phyloP scores from a whole-genome alignment of 2,329 filamentous ascomycete genomes.

The Colletotrichum navitas region DNA sequence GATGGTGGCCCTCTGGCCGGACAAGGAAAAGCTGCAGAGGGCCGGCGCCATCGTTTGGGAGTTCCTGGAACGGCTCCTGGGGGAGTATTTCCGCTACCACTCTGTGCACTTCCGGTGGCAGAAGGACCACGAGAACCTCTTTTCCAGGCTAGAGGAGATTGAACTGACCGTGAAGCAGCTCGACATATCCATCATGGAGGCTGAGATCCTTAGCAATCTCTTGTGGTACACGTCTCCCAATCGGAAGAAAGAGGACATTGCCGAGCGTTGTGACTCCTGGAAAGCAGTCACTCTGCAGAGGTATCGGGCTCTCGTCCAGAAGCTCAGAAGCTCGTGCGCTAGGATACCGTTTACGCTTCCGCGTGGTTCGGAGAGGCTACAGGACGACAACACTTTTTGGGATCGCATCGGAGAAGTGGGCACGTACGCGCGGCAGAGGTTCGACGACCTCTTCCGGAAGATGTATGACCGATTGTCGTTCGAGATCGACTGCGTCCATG shows the following conservation, averaged over 20 bases:
- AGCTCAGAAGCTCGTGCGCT: background rate
- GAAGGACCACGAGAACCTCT: background rate
- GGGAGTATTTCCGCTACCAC: conserved; percentile 1
- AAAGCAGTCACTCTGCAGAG: background rate
- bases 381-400: conserved; percentile 9
- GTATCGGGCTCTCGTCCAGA: background rate
- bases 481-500: background rate
- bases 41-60: background rate
- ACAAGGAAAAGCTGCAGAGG: background rate
- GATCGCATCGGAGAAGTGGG: background rate
- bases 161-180: background rate
- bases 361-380: background rate
- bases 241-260: background rate
- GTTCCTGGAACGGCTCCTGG: conserved; percentile 2
- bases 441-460: background rate
- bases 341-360: background rate
- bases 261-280: background rate
- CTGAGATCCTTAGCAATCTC: background rate
- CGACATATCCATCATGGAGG: background rate
- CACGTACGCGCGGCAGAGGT: background rate
- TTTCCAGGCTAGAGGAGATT: background rate
- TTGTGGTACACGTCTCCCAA: background rate
- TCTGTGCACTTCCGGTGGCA: background rate
- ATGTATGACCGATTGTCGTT: background rate
- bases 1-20: background rate